Percentiles rank a stretch among this genome's conserved stretches.
These are phyloP conservation scores for Zychaea mexicana DNA, from an alignment of 371 early-diverging fungal species.

Conservation along the genomic window DNA sequence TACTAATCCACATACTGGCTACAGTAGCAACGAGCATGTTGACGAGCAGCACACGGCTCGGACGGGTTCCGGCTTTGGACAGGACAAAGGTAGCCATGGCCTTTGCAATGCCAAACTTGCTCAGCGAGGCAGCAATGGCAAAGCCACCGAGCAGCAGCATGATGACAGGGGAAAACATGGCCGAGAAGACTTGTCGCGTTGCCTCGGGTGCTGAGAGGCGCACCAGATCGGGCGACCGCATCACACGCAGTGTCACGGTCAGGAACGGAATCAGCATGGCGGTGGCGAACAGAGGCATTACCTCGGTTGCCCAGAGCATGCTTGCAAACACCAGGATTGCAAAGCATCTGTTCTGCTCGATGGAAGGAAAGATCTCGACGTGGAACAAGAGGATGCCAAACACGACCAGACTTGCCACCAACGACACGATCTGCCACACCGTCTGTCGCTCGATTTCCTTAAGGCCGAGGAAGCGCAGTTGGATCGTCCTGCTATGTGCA, in stretches of 20 bases:
- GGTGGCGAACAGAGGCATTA: conserved; percentile 94
- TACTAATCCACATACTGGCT: conserved; percentile 96
- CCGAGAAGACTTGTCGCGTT: conserved; percentile 68
- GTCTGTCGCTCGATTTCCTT: background rate
- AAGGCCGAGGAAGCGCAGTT: conserved; percentile 41
- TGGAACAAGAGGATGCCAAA: conserved; percentile 55
- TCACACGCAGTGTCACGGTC: conserved; percentile 81
- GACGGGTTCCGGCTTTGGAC: conserved; percentile 85
- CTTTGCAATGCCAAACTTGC: conserved; percentile 92
- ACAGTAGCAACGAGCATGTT: conserved; percentile 95
- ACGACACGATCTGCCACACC: conserved; percentile 21
- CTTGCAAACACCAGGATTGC: conserved; percentile 89
- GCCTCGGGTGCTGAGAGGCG: conserved; percentile 63
- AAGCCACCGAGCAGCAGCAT: conserved; percentile 86
- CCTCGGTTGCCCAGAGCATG: conserved; percentile 92
- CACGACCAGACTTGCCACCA: conserved; percentile 45
- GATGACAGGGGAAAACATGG: conserved; percentile 86
- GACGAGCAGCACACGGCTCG: conserved; percentile 82
- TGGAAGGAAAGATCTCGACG: conserved; percentile 55
- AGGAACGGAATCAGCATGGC: conserved; percentile 88
- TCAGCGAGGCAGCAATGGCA: conserved; percentile 78
- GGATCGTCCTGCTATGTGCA: conserved; percentile 23
- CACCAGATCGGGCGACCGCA: conserved; percentile 63
- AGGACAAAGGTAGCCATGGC: conserved; percentile 86
- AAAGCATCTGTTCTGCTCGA: conserved; percentile 81